Conservation (phyloP, 2,329 filamentous ascomycete genomes). For the Dactylellina cionopaga region DNA sequence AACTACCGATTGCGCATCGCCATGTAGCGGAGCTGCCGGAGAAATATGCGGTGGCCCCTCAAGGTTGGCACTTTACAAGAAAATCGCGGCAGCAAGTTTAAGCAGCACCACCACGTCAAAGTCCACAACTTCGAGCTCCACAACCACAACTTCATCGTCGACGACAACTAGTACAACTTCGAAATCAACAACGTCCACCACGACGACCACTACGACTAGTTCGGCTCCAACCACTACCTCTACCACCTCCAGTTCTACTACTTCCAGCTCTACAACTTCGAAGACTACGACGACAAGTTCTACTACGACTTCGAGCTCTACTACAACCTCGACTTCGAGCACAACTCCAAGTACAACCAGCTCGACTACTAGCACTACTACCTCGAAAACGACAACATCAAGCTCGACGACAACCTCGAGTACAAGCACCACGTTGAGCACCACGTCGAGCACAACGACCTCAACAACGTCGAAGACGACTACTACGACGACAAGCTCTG, state of each 20-base stretch:
- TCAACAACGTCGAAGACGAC: background rate
- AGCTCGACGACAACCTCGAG: too few relatives aligned
- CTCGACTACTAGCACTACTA: too few relatives aligned
- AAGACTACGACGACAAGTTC: background rate
- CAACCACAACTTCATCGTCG: background rate
- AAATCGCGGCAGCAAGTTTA: constrained; percentile 1
- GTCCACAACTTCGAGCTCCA: background rate
- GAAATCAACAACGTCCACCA: too few relatives aligned
- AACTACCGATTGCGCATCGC: constrained; percentile 48
- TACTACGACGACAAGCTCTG: background rate
- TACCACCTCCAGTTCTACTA: background rate
- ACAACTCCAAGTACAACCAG: constrained; percentile 1
- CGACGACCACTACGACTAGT: too few relatives aligned
- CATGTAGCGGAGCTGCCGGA: constrained; percentile 53
- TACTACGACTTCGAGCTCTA: background rate
- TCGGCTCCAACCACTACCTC: background rate
- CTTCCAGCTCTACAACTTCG: background rate
- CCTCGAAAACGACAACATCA: background rate
- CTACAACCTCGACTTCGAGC: background rate
- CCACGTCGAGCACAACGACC: background rate
- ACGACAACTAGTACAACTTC: constrained; percentile 4
- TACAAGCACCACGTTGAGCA: background rate
- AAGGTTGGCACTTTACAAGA: constrained; percentile 55
- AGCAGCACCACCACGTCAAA: background rate
- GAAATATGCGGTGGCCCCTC: constrained; percentile 54